Evolutionary conservation across 371 early-diverging fungal species (phyloP), one percentile per base, ranked within the genome.

Genomic region (Mortierella sp.): DNA sequence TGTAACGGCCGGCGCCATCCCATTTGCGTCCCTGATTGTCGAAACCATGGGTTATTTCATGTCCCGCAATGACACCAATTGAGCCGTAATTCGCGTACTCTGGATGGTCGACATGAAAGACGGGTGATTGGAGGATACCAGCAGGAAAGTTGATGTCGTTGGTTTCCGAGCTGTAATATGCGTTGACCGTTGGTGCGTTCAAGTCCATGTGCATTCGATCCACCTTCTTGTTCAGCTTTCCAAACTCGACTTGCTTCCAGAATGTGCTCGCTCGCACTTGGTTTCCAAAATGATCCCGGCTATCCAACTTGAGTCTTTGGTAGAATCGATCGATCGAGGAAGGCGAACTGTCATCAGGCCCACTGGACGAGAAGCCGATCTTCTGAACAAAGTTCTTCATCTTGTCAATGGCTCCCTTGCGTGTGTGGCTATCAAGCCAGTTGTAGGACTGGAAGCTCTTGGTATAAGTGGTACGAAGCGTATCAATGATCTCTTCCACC

Each of bases 111-210:
- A 65, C 41, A 47, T 80, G 45, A 56, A 81, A 87, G 67, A 84
- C 83, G 2, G 87, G 87, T 0, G 49, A 28, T 39, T 82, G 84
- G 24, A 88, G 43, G 21, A 90, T 84, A 18, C 81, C 91, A n/a
- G 88, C 87, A 9, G 85, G 87, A n/a, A 89, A 72, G 3, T 81
- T 81, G 28, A 90, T 84, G 72, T 82, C 83, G 64, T 88, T 88
- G 45, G 60, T 58, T 0, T 74, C 50, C 8, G 83, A 82, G 28
- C 59, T 70, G 54, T 86, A 89, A 49, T 83, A 89, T 9, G 88
- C 89, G 60, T 90, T 88, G 24, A 87, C 88, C 28, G 83, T 86
- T 43, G 83, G 82, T 7, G 90, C 86, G 41, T 59, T 62, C 82
- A 83, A 82, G 1, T 64, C 43, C 89, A 89, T 87, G 21, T 67